phyloP scores from a whole-genome alignment of 345 rosid species.

The Odontarrhena argentea region DNA sequence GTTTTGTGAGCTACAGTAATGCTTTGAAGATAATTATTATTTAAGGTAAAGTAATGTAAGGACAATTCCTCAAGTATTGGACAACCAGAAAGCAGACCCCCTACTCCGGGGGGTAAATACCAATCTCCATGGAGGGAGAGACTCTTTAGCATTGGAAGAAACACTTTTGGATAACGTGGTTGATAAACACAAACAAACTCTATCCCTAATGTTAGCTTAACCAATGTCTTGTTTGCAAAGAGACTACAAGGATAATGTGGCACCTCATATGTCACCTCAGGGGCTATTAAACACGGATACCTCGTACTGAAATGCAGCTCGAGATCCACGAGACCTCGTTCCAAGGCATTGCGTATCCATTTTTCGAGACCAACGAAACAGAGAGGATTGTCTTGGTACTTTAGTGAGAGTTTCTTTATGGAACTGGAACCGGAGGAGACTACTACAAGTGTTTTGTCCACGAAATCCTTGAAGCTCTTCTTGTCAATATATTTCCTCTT shows the following conservation, averaged over 20 bases:
- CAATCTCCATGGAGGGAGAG: background rate
- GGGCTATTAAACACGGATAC: no score
- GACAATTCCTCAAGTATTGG: slow-evolving; percentile 15
- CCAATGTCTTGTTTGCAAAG: slow-evolving; percentile 3
- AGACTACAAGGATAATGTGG: background rate
- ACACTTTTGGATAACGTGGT: background rate
- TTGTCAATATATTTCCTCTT: background rate
- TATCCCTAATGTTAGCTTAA: slow-evolving; percentile 6
- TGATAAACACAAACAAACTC: background rate
- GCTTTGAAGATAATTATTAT: no score
- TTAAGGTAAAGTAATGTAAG: background rate
- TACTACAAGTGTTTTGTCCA: background rate
- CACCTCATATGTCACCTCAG: no score
- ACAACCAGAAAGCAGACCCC: slow-evolving; percentile 2
- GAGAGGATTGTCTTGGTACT: background rate
- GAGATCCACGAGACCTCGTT: slow-evolving; percentile 12
- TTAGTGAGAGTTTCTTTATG: slow-evolving; percentile 15
- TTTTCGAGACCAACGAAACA: background rate
- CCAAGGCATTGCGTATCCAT: background rate
- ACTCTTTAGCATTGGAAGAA: slow-evolving; percentile 24
- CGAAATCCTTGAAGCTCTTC: slow-evolving; percentile 3
- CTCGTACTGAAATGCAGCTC: background rate
- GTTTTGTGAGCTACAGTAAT: slow-evolving; percentile 4
- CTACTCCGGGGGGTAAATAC: no score
- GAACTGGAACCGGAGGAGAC: background rate